Percentiles rank a stretch among this genome's conserved stretches.
These are phyloP conservation scores for Pistacia atlantica DNA, from an alignment of 345 rosid species.

Conservation along the genomic window DNA sequence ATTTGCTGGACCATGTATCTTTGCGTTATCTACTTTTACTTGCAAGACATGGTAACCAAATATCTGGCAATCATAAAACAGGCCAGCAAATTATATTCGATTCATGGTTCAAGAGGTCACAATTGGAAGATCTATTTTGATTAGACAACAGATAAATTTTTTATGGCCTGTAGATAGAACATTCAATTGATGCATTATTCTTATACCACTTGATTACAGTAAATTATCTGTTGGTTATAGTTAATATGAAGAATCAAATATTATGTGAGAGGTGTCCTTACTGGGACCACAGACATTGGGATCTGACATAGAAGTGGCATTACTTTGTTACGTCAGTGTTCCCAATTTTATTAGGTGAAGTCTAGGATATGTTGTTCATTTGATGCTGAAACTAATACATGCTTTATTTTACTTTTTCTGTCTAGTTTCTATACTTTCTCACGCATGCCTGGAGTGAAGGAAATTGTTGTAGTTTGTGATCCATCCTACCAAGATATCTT, in stretches of 20 bases:
- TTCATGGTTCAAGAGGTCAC: neutral
- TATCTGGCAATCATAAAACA: neutral
- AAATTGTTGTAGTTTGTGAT: conserved; percentile 95
- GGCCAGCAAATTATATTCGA: neutral
- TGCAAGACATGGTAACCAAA: neutral
- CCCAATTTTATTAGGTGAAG: neutral
- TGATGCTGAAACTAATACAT: conserved; percentile 14
- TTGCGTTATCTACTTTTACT: neutral
- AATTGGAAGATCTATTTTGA: neutral
- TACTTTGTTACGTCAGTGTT: neutral
- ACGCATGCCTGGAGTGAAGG: conserved; percentile 75
- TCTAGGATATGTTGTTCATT: neutral
- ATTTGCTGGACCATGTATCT: no score
- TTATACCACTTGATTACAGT: neutral
- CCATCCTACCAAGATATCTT: conserved; percentile 85
- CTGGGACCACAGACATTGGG: neutral
- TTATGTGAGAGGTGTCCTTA: neutral
- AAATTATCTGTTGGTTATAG: neutral
- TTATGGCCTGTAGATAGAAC: neutral
- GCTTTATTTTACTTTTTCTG: conserved; percentile 17
- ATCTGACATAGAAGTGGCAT: neutral
- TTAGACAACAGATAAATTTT: neutral
- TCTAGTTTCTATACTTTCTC: conserved; percentile 85
- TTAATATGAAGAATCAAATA: neutral
- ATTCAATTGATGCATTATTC: neutral